Conservation (phyloP, 768 basidiomycete species). For the Mycena sanguinolenta region DNA sequence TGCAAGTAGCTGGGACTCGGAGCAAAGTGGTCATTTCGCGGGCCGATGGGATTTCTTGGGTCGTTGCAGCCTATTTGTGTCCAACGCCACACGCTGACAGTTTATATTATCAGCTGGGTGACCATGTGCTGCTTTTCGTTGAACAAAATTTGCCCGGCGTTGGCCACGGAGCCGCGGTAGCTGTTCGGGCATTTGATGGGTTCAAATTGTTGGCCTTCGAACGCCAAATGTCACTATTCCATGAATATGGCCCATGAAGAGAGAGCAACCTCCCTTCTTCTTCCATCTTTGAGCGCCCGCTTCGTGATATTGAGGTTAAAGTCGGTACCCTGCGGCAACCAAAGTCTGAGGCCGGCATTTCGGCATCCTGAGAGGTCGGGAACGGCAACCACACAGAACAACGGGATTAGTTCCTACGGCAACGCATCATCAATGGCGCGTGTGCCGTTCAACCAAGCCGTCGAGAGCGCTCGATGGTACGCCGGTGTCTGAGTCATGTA, state of each 20-base stretch:
- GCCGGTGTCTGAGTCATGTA: not conserved
- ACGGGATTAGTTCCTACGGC: not conserved
- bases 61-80: not conserved
- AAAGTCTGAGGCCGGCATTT: not conserved
- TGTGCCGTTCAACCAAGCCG: not conserved
- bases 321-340: not conserved
- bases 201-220: not conserved
- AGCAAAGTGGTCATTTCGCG: too few relatives aligned
- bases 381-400: not conserved
- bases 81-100: not conserved
- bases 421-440: not conserved
- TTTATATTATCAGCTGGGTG: not conserved
- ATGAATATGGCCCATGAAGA: not conserved
- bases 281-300: not conserved
- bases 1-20: constrained; percentile 1
- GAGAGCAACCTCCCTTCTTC: not conserved
- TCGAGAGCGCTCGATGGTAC: not conserved
- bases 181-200: not conserved
- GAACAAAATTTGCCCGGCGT: not conserved
- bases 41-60: not conserved
- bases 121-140: not conserved
- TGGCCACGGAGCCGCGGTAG: not conserved
- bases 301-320: not conserved
- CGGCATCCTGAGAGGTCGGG: not conserved
- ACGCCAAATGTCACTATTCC: not conserved